Evolutionary conservation across 2,329 filamentous ascomycete genomes (phyloP), one percentile per base, ranked within the genome.

Genomic region (Colletotrichum tanaceti): DNA sequence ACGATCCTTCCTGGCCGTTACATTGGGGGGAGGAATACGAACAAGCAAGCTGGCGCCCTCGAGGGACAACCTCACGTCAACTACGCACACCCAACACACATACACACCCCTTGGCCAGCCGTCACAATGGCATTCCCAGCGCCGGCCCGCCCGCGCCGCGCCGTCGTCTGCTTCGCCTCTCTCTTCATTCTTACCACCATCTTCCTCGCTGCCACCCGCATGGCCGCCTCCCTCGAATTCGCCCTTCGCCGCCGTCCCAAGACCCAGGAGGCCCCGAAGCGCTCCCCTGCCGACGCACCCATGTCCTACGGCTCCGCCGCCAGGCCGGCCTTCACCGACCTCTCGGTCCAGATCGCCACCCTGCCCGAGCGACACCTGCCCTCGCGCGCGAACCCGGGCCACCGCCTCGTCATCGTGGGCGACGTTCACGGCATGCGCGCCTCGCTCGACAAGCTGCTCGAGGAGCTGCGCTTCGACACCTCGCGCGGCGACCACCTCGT

Each of bases 361-460:
- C 72, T 83, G 10, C 76, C 79, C 13, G 62, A 70, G 11, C 59
- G 75, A 46, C 62, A 76, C 53, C 68, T 80, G 20, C 75, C 78
- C 3, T 81, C 80, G 4, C 53, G 73, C 32, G 65, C 77, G 22
- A 80, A 82, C 44, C 74, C 81, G 24, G 50, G 62, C 62, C 88
- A 86, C 62, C 84, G 94, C 20, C 82, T 99, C 28, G 83, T 98
- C 41, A 84, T 98, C 70, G 84, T 98, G 41, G 95, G 96, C 63
- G 96, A 99, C 80, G 93, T 98, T 16, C 95, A 98, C 81, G 96
- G 96, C 57, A 96, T 96, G 83, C 88, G 88, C 73, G 77, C 86
- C 14, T 87, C 93, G 70, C 84, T 93, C 76, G 80, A 84, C 77
- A 76, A 83, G 18, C 84, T 98, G 14, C 85, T 98, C 32, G 77